Evolutionary conservation across 2,329 filamentous ascomycete species (phyloP).

Genomic region (Fusarium marasasianum): DNA sequence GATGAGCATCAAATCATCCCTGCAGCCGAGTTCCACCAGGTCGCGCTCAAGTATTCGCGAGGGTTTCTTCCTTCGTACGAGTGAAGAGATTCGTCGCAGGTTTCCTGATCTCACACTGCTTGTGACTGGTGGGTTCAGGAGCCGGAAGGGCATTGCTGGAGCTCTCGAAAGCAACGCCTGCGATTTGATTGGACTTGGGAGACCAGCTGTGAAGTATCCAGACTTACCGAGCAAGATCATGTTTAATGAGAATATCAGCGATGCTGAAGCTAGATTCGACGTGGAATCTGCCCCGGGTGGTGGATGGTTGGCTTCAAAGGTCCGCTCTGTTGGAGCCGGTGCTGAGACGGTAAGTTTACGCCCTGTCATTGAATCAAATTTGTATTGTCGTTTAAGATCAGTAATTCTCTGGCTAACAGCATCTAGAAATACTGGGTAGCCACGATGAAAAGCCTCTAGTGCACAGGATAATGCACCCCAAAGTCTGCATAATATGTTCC

Average conservation of each 20-base stretch:
- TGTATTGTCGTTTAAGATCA: too few relatives aligned
- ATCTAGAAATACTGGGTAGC: too few relatives aligned
- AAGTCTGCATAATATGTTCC: too few relatives aligned
- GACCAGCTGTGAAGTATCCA: background rate
- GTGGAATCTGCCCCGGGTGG: background rate
- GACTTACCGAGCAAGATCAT: background rate
- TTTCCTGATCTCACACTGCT: background rate
- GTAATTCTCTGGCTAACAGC: too few relatives aligned
- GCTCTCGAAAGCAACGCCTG: background rate
- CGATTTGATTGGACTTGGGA: background rate
- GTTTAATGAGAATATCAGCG: accelerated
- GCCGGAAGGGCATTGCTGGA: background rate
- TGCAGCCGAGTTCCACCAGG: accelerated
- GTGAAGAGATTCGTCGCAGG: background rate
- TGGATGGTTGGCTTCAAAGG: background rate
- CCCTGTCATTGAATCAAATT: too few relatives aligned
- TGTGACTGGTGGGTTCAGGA: background rate
- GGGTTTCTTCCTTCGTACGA: background rate
- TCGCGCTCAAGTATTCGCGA: accelerated
- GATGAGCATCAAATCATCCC: background rate
- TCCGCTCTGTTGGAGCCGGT: background rate
- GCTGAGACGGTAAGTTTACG: background rate
- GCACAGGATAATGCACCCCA: too few relatives aligned
- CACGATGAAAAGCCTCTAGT: too few relatives aligned
- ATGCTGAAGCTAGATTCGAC: background rate